Conservation (phyloP, 768 basidiomycete species). For the Agaricus subrufescens region DNA sequence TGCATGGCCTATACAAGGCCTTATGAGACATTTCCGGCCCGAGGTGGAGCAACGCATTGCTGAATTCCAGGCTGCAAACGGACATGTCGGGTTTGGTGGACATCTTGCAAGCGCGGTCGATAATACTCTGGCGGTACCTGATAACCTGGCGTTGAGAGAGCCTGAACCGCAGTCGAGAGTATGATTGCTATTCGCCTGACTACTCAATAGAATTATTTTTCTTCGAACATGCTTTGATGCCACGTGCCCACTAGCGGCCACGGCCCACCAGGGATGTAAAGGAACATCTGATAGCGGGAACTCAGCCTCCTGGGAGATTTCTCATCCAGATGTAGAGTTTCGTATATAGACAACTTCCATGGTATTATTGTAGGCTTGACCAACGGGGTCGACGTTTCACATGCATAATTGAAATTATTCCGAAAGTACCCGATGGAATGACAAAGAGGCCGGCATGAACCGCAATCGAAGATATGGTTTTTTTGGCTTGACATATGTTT, state of each 20-base stretch:
- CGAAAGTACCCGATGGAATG: background rate
- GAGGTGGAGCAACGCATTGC: slow-evolving; percentile 88
- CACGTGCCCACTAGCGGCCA: no score
- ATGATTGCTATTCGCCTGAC: background rate
- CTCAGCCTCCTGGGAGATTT: no score
- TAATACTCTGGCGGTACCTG: slow-evolving; percentile 65
- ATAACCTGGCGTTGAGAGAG: slow-evolving; percentile 61
- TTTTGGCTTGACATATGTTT: no score
- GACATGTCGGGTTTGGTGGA: slow-evolving; percentile 88
- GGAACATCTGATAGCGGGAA: no score
- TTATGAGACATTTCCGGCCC: slow-evolving; percentile 97
- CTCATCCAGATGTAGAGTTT: no score
- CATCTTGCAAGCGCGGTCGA: slow-evolving; percentile 63
- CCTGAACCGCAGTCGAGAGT: slow-evolving; percentile 22
- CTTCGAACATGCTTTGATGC: background rate
- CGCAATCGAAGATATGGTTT: no score
- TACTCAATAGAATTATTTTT: slow-evolving; percentile 1
- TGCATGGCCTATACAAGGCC: slow-evolving; percentile 97
- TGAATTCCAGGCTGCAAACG: slow-evolving; percentile 67
- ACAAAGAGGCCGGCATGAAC: background rate
- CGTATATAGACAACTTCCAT: no score
- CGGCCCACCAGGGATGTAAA: background rate
- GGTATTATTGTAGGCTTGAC: no score
- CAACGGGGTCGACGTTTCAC: no score
- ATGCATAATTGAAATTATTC: no score